Conservation (phyloP, 2,329 filamentous ascomycete species). For the Ciborinia camelliae region DNA sequence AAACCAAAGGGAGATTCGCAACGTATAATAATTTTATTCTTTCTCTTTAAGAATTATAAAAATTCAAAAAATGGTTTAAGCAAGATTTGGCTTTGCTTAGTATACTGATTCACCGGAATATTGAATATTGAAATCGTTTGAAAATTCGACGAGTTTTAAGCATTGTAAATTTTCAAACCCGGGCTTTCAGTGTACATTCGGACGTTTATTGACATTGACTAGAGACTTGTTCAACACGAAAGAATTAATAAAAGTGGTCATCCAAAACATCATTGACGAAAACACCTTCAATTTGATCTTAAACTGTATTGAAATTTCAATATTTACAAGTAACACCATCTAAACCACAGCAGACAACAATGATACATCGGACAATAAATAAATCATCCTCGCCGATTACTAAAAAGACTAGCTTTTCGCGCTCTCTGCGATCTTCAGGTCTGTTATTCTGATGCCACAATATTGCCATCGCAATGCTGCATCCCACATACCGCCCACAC, state of each 20-base stretch:
- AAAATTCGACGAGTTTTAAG: background rate
- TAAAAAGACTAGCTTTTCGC: background rate
- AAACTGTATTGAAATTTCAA: background rate
- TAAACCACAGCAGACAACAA: background rate
- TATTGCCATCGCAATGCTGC: constrained; percentile 3
- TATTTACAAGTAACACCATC: constrained; percentile 2
- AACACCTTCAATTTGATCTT: background rate
- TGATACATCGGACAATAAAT: constrained; percentile 6
- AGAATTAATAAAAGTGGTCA: background rate
- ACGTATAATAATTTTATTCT: no score
- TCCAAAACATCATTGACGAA: background rate
- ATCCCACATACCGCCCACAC: background rate
- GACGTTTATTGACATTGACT: background rate
- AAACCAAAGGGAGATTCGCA: no score
- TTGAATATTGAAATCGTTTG: background rate
- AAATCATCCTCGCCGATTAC: background rate
- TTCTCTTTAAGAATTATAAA: no score
- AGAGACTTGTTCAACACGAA: background rate
- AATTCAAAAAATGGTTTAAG: no score
- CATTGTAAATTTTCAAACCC: background rate
- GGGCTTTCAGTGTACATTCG: background rate
- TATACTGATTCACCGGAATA: background rate
- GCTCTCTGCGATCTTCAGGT: background rate
- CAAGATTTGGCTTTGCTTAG: no score
- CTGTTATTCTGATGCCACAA: background rate